phyloP scores from a whole-genome alignment of 768 basidiomycete species.

The Lentinula guzmanii region DNA sequence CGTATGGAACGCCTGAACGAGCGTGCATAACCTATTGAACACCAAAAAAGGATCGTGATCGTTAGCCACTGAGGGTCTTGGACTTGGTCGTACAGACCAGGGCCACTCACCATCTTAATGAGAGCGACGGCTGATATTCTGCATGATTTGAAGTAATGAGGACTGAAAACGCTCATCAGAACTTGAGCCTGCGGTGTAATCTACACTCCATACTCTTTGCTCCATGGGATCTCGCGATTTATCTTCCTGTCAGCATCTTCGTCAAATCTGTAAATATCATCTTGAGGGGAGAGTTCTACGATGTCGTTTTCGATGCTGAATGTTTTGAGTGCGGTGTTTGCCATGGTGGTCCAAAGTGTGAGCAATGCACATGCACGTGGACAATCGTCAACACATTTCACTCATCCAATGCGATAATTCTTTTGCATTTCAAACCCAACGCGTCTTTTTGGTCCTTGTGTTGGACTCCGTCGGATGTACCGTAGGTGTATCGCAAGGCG shows the following conservation, averaged over 20 bases:
- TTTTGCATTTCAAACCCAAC: no score
- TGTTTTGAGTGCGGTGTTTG: conserved; percentile 56
- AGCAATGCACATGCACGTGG: no score
- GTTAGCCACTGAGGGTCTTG: not conserved
- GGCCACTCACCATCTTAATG: conserved; percentile 76
- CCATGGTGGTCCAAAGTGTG: not conserved
- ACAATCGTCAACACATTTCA: no score
- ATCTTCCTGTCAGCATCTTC: conserved; percentile 60
- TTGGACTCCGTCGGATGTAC: no score
- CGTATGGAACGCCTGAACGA: conserved; percentile 93
- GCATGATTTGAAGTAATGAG: conserved; percentile 80
- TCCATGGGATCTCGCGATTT: conserved; percentile 75
- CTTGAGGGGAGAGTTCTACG: conserved; percentile 63
- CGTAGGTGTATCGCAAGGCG: no score
- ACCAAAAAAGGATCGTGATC: conserved; percentile 11
- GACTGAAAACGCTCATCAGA: conserved; percentile 32
- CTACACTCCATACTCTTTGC: conserved; percentile 58
- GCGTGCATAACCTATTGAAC: conserved; percentile 91
- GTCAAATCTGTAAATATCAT: conserved; percentile 77
- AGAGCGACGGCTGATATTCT: conserved; percentile 94
- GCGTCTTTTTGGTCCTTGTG: no score
- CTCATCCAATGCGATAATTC: no score
- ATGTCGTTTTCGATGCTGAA: conserved; percentile 73
- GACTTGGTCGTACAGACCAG: not conserved
- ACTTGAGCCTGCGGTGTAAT: not conserved